Evolutionary conservation across 2,329 filamentous ascomycete genomes (phyloP), one percentile per base, ranked within the genome.

Genomic region (Colletotrichum sp.): DNA sequence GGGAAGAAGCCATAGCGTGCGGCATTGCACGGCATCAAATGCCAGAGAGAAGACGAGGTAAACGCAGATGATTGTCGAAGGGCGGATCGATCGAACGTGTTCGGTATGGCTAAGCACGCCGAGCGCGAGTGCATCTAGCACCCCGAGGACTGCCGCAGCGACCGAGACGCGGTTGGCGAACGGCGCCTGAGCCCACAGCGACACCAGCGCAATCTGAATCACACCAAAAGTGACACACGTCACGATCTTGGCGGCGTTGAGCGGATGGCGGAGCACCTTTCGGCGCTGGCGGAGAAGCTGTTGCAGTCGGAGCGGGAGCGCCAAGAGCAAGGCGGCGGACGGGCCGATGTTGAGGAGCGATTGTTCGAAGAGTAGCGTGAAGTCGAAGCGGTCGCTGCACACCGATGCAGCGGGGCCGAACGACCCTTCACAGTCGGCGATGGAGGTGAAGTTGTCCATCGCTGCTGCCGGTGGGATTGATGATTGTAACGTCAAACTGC

Each of bases 311-410:
- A 84, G 36, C 0, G 84, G 84, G 1, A 79, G 82, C 3, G 78
- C 78, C n/a, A 85, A 21, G 6, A 86, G 69, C 12, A 85, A 76
- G 44, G 82, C 55, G 16, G 79, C 78, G 6, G 83, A 81, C 2
- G 84, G 84, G 3, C 78, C 76, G 15, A 83, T 79, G 44, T 82
- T 79, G 52, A 86, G 81, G 63, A 86, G 78, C 34, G 81, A 82
- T 28, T 86, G 83, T 76, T 86, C 83, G 63, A 91, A 84, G n/a
- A 87, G 85, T 16, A 91, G 81, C 4, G 87, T 88, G 63, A 90
- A 88, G 80, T 92, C 90, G 71, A 88, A 88, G 18, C 86, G 81
- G 52, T 85, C 82, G 24, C 86, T 85, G 21, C 86, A 85, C 7
- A 5, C 12, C 21, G 28, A 63, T 30, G 34, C 44, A 15, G 70